Conservation (phyloP, 106 monocot genomes). For the Xerophyta viscosa region DNA sequence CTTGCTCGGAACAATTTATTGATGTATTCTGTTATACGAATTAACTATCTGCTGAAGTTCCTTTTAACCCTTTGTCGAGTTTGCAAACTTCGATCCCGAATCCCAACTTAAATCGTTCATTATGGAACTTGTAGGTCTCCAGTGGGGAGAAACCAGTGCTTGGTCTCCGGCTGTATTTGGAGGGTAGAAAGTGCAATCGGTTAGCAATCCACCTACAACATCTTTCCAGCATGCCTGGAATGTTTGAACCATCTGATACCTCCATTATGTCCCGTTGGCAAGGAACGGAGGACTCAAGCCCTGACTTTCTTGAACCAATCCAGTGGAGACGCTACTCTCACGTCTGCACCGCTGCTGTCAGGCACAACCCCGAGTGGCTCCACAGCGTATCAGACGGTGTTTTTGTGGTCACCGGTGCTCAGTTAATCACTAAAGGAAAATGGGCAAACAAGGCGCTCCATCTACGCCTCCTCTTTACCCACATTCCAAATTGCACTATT, state of each 20-base stretch:
- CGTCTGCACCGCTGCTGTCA: conserved; percentile 57
- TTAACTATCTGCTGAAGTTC: neutral
- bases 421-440: conserved; percentile 60
- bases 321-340: conserved; percentile 64
- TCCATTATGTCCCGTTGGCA: conserved; percentile 45
- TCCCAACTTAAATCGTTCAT: neutral
- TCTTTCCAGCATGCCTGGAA: conserved; percentile 79
- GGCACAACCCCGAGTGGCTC: conserved; percentile 68
- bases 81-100: no score
- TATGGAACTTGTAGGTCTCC: conserved; percentile 34
- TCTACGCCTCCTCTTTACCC: conserved; percentile 63
- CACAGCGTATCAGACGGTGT: conserved; percentile 36
- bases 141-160: conserved; percentile 52
- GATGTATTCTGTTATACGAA: no score
- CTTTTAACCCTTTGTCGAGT: neutral
- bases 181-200: conserved; percentile 81
- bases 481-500: conserved; percentile 63
- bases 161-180: conserved; percentile 77
- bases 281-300: conserved; percentile 51
- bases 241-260: conserved; percentile 31
- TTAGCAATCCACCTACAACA: conserved; percentile 80
- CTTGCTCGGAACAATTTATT: no score
- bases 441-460: conserved; percentile 73
- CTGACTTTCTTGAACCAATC: conserved; percentile 58
- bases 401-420: conserved; percentile 82